Evolutionary conservation across 129 eudicot genomes (phyloP).

Genomic region (Flaveria brownii): DNA sequence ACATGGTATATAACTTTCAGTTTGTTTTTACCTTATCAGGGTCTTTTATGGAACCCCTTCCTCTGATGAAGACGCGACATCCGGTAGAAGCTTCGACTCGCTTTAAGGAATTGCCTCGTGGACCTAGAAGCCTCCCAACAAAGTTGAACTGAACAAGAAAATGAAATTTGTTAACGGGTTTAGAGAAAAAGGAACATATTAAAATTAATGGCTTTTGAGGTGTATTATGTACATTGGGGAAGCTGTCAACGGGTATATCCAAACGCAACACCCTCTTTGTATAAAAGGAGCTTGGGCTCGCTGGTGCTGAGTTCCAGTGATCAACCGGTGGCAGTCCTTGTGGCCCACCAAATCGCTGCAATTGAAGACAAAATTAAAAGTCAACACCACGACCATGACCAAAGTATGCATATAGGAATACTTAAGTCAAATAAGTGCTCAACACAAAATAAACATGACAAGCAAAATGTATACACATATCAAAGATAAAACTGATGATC

Average conservation of each 20-base stretch:
- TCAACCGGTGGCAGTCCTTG: constrained; percentile 60
- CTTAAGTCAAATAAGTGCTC: not conserved
- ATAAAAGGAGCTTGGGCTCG: constrained; percentile 68
- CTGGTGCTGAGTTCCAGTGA: constrained; percentile 69
- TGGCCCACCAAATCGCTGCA: constrained; percentile 64
- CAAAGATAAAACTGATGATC: not conserved
- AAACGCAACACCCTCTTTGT: constrained; percentile 77
- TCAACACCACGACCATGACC: not conserved
- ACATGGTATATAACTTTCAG: not conserved
- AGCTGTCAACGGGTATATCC: constrained; percentile 80
- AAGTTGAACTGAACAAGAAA: constrained; percentile 29
- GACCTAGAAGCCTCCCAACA: constrained; percentile 37
- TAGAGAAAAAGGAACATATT: not conserved
- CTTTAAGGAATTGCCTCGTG: constrained; percentile 35
- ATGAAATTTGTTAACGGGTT: not conserved
- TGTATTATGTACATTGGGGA: constrained; percentile 66
- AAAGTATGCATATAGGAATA: not conserved
- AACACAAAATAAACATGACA: not conserved
- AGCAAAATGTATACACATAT: not conserved
- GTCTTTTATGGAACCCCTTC: constrained; percentile 34
- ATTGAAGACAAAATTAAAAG: constrained; percentile 6
- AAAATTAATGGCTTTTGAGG: not conserved
- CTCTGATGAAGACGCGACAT: constrained; percentile 34
- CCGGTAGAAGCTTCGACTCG: constrained; percentile 35
- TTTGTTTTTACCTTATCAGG: constrained; percentile 10